Base-by-base conservation (phyloP, 306 rosid species). In the Dalbergia cultrata region DNA sequence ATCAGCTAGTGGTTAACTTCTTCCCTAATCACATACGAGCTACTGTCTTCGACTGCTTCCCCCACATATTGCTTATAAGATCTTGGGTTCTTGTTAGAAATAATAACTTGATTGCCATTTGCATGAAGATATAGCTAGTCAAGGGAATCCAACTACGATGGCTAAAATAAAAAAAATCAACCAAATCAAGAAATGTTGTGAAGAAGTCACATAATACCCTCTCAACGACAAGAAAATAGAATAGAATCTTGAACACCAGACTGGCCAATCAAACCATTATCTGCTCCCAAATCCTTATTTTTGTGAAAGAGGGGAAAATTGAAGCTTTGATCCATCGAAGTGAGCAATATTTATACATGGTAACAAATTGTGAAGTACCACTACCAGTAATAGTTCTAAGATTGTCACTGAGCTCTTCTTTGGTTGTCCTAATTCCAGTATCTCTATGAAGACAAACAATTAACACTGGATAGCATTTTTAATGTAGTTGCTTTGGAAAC, bases 321-420 rank as follows among this genome's bases (percentile, higher is more conserved):
- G 68, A 80, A 64, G 70, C 44, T 53, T 68, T 21, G 9, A 70
- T 70, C 47, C 65, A 39, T 52, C 17, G 37, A 31, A 50, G 14
- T 21, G 4, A 70, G 26, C 65, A 65, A 17, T 5, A 43, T 39
- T 73, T 50, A 34, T 10, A 5, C 49, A 50, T 5, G 26, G 1
- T 33, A 33, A 67, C 14, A 66, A 50, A 63, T 59, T 75, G 93
- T 72, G 98, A 96, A 72, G 99, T 96, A n/a, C 99, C 99, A 90
- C 99, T 96, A 86, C 93, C 97, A 65, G 99, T 97, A 81, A 93
- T 96, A 72, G 99, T 96, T 83, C 99, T 98, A 75, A 96, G 99
- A 82, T 97, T 92, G 59, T 96, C 99, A 79, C 90, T 86, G 33
- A 96, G 97, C 84, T 84, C 87, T 64, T 96, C 97, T 83, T 90